These are phyloP conservation scores for Hansenula lynferdii DNA, from an alignment of 1,139 yeast genomes.

Conservation along the genomic window DNA sequence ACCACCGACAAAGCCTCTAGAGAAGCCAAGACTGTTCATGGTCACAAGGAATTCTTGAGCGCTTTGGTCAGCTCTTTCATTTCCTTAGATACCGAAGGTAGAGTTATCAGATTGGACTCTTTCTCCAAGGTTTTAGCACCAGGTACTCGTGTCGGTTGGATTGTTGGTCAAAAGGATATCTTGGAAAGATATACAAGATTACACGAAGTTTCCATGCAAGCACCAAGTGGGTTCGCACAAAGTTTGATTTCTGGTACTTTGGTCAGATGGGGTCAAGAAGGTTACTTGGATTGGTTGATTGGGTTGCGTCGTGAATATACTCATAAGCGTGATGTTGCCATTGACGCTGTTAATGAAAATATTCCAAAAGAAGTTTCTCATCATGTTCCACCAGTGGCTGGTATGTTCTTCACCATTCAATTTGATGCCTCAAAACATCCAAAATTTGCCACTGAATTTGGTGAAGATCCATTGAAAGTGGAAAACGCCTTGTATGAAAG, in stretches of 20 bases:
- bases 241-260: constrained; percentile 56
- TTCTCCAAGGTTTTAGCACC: constrained; percentile 90
- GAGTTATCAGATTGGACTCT: constrained; percentile 83
- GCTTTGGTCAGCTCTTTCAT: constrained; percentile 72
- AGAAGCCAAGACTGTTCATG: constrained; percentile 26
- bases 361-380: constrained; percentile 55
- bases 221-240: constrained; percentile 78
- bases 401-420: constrained; percentile 85
- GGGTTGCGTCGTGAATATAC: constrained; percentile 77
- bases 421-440: constrained; percentile 82
- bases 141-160: constrained; percentile 85
- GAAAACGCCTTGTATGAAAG: constrained; percentile 63
- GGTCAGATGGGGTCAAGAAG: constrained; percentile 67
- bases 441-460: constrained; percentile 49
- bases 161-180: constrained; percentile 62
- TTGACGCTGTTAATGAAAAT: constrained; percentile 56
- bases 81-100: constrained; percentile 75
- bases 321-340: constrained; percentile 67
- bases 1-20: constrained; percentile 27
- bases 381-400: constrained; percentile 77
- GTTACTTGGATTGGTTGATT: constrained; percentile 81
- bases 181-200: constrained; percentile 67
- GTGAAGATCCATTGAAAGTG: constrained; percentile 51
- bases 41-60: constrained; percentile 52
- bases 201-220: constrained; percentile 77